phyloP scores from a whole-genome alignment of 139 green algal species.

The Picochlorum sp. region DNA sequence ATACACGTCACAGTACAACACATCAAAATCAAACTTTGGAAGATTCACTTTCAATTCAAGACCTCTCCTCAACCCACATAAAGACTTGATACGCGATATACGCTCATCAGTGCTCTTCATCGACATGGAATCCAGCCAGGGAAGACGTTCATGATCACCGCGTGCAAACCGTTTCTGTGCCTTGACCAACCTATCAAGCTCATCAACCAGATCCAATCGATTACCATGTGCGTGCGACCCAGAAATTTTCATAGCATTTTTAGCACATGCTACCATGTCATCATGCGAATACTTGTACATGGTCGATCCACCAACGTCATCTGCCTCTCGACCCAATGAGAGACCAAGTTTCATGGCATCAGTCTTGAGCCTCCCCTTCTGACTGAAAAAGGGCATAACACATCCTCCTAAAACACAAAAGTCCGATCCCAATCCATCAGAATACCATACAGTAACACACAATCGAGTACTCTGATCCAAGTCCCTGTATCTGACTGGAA shows the following conservation, averaged over 20 bases:
- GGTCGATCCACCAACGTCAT: constrained; percentile 32
- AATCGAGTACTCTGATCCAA: constrained; percentile 62
- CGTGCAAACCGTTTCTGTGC: constrained; percentile 59
- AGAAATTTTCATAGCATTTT: too few relatives aligned
- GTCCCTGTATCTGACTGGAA: constrained; percentile 63
- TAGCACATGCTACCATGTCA: too few relatives aligned
- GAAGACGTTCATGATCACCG: constrained; percentile 61
- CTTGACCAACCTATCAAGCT: constrained; percentile 56
- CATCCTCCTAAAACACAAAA: constrained; percentile 42
- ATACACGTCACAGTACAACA: too few relatives aligned
- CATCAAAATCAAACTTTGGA: too few relatives aligned
- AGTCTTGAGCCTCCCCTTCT: constrained; percentile 74
- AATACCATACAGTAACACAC: constrained; percentile 55
- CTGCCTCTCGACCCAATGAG: constrained; percentile 41
- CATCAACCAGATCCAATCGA: constrained; percentile 19
- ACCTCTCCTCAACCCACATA: constrained; percentile 13
- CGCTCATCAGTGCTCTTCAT: constrained; percentile 19
- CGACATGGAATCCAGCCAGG: constrained; percentile 79
- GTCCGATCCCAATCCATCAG: constrained; percentile 22
- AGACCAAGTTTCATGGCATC: constrained; percentile 57
- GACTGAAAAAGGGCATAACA: constrained; percentile 76
- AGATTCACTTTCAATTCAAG: background rate
- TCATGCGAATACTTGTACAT: constrained; percentile 35
- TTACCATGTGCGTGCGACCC: too few relatives aligned
- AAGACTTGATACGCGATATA: constrained; percentile 46